Percentiles rank a stretch among this genome's conserved stretches.
Evolutionary conservation across 495 filamentous ascomycete species (phyloP).

Genomic region (Endocarpon pusillum): DNA sequence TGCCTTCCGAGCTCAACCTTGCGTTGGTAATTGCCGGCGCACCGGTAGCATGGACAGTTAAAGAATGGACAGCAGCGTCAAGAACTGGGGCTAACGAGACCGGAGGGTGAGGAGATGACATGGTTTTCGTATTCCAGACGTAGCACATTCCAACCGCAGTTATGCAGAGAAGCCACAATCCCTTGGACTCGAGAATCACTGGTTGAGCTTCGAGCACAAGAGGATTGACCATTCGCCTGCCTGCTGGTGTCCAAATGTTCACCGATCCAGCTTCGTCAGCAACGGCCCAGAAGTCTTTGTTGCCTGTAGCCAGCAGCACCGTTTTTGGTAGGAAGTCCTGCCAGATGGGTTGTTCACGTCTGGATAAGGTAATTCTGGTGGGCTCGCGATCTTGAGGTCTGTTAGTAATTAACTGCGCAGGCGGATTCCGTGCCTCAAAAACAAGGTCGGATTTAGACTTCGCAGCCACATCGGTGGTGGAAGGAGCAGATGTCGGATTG

Average conservation of each 20-base stretch:
- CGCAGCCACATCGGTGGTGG: conserved; percentile 35
- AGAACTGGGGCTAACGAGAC: conserved; percentile 80
- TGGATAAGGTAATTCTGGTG: conserved; percentile 60
- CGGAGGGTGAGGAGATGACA: conserved; percentile 72
- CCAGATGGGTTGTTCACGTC: conserved; percentile 76
- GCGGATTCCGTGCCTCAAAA: conserved; percentile 60
- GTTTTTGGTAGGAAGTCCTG: conserved; percentile 78
- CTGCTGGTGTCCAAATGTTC: conserved; percentile 89
- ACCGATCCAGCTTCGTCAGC: conserved; percentile 89
- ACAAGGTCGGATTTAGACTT: conserved; percentile 44
- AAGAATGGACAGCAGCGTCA: conserved; percentile 60
- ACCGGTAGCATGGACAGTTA: conserved; percentile 49
- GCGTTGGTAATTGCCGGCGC: conserved; percentile 76
- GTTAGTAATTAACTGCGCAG: conserved; percentile 36
- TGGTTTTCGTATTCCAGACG: conserved; percentile 83
- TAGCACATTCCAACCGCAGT: conserved; percentile 78
- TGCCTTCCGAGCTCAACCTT: conserved; percentile 70
- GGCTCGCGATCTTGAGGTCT: conserved; percentile 54
- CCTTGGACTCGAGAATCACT: conserved; percentile 78
- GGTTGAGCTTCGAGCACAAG: conserved; percentile 82
- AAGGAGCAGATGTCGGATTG: conserved; percentile 28
- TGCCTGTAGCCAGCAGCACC: conserved; percentile 75
- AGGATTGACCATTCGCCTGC: conserved; percentile 65
- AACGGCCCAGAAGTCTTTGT: conserved; percentile 76
- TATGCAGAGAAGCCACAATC: conserved; percentile 77